Conservation (phyloP, 352 stramenopile genomes). For the Phytophthora europaea region DNA sequence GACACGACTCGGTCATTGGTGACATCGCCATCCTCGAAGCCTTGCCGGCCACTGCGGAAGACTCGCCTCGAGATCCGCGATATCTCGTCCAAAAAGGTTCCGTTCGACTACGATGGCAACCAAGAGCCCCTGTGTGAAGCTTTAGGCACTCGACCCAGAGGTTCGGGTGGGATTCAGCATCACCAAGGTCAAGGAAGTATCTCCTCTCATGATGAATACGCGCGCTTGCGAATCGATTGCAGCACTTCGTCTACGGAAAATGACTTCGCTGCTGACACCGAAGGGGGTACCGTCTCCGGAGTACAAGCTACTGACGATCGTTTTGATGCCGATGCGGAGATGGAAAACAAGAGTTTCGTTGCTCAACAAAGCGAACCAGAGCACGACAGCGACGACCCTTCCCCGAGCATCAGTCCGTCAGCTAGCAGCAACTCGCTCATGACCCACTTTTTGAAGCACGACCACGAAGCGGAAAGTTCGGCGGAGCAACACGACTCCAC, state of each 20-base stretch:
- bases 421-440: conserved; percentile 9
- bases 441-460: conserved; percentile 7
- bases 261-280: conserved; percentile 1
- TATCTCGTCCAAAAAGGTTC: conserved; percentile 69
- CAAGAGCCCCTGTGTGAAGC: conserved; percentile 51
- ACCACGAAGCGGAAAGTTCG: conserved; percentile 9
- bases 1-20: conserved; percentile 43
- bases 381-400: conserved; percentile 39
- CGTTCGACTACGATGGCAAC: conserved; percentile 72
- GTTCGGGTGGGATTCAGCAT: background rate
- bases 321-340: background rate
- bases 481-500: background rate
- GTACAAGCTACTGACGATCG: background rate
- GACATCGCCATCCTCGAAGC: conserved; percentile 56
- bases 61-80: conserved; percentile 72
- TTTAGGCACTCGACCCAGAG: conserved; percentile 43
- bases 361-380: conserved; percentile 42
- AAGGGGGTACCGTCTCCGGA: background rate
- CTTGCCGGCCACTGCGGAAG: conserved; percentile 55
- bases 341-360: conserved; percentile 21
- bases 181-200: conserved; percentile 4
- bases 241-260: conserved; percentile 13
- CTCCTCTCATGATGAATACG: conserved; percentile 5
- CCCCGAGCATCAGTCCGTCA: conserved; percentile 27
- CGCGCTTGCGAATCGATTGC: conserved; percentile 24